Evolutionary conservation across 495 filamentous ascomycete genomes (phyloP), one percentile per base, ranked within the genome.

Genomic region (Penicillium diatomitis): DNA sequence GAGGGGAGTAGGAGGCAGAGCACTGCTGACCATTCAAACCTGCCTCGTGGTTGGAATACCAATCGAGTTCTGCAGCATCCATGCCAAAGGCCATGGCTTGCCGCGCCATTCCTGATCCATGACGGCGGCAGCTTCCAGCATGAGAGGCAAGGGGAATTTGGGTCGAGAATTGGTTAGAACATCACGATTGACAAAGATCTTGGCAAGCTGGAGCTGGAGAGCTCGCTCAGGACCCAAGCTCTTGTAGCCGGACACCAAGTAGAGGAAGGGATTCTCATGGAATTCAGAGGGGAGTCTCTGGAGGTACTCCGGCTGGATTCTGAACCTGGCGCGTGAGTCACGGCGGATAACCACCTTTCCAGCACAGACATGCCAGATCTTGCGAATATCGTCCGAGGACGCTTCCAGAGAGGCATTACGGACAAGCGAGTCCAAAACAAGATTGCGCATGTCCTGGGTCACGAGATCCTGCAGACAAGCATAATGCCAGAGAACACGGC

Each of bases 401-500:
- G 54, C 46, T 9, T 42, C 44, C 0, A 34, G 12, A 4, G 56
- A 38, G 5, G 49, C 51, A 35, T 63, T 65, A 46, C 64, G 53
- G 32, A 29, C 10, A 8, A 74, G 50, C 10, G 65, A 65, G 12
- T 32, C 50, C 31, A 60, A 36, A 7, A 71, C 57, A 8, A 52
- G 42, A n/a, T 63, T 55, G 31, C 49, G 54, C 68, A 73, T 75
- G 2, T 56, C 46, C 38, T 48, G 46, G 36, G 60, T 71, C 20
- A 67, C 63, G n/a, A 20, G 11, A 2, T 57, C 52, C n/a, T 64
- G 33, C 56, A 75, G 61, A 51, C 73, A 76, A 5, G 75, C 70
- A 56, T 72, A 72, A 38, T 60, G 57, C 75, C 75, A 79, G 8
- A 77, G 38, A 3, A 76, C 71, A 2, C 71, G 66, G 44, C 68